Evolutionary conservation across 768 basidiomycete species (phyloP), one percentile per base, ranked within the genome.

Genomic region (Trametes villosa): DNA sequence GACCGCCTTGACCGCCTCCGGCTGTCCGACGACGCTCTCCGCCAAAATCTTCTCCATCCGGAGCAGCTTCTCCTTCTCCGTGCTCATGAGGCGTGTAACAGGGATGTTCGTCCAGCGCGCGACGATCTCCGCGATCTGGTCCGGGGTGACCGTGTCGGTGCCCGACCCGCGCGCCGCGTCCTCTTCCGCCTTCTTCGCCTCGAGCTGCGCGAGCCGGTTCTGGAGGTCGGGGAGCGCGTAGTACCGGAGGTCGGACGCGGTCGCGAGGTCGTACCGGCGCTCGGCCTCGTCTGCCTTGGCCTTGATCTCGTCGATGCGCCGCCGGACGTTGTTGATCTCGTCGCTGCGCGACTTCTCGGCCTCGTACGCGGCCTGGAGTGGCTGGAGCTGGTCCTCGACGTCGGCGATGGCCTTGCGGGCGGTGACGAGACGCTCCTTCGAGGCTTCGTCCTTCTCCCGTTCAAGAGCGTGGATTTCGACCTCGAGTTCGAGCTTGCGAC

Each of bases 381-480:
- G 95, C 56, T 81, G 82, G 11, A 97, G 83, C 64, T 94, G 76
- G 58, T 96, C 95, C 42, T 94, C 92, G 41, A 96, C 85, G 46
- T 93, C 86, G 3, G 91, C 86, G 62, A 94, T 87, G 4, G 84
- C 83, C 74, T 92, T 95, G 63, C 83, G 85, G 9, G 94, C 93
- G 18, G 77, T 64, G 36, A 81, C 80, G 12, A 96, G 80, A 13
- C 94, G 85, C 58, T 95, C 93, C 74, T 92, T 91, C 68, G 92
- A 94, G 5, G 92, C 91, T 5, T 84, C 71, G 60, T 97, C 95
- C 73, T 94, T 96, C 73, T 97, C 95, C 47, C 94, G 85, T 71
- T 95, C 92, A 52, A 98, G 78, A 11, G 96, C 96, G 71, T 97
- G 95, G 22, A 97, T 91, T 71, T 97, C 96, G 20, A 98, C 88